Base-by-base conservation (phyloP, 2,329 filamentous ascomycete genomes). In the Verruconis gallopava region DNA sequence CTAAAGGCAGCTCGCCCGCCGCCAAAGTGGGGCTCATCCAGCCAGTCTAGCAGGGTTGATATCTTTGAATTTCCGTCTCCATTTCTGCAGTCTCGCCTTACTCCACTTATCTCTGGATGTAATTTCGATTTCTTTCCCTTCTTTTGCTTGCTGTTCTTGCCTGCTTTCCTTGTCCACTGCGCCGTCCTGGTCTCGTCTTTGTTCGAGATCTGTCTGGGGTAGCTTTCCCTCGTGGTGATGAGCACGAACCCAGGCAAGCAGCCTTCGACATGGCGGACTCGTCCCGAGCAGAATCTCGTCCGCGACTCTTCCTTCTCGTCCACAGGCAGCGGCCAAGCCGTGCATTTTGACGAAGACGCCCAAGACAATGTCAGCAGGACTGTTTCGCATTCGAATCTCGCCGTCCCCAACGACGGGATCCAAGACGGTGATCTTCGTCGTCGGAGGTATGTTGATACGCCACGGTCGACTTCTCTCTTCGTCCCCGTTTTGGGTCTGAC, bases 241-340 rank as follows among this genome's bases (percentile, higher is more conserved):
- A 57, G 58, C 46, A 32, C 43, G 21, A 13, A n/a, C 4, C 19
- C 51, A 46, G 55, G 55, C 42, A 60, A 60, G 48, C 59, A 59
- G 50, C 65, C 66, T n/a, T 52, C 64, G 21, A 62, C 55, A 21
- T 69, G 66, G 66, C 55, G 59, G 44, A n/a, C n/a, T n/a, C n/a
- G n/a, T n/a, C n/a, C n/a, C n/a, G n/a, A n/a, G n/a, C n/a, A n/a
- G n/a, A n/a, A n/a, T n/a, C n/a, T n/a, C n/a, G n/a, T n/a, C n/a
- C n/a, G n/a, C n/a, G n/a, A n/a, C n/a, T n/a, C n/a, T n/a, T 68
- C 66, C 1, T 51, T 62, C 15, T 63, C 55, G 39, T 67, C 64
- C 1, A 51, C 48, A 2, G 49, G 46, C 22, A 62, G 56, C 50
- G 56, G 51, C n/a, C n/a, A n/a, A n/a, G n/a, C n/a, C 46, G 52